Percentiles rank a stretch among this genome's conserved stretches.
phyloP scores from a whole-genome alignment of 1,284 basidiomycete species.

The Ceratorhiza oryzae-sativae region DNA sequence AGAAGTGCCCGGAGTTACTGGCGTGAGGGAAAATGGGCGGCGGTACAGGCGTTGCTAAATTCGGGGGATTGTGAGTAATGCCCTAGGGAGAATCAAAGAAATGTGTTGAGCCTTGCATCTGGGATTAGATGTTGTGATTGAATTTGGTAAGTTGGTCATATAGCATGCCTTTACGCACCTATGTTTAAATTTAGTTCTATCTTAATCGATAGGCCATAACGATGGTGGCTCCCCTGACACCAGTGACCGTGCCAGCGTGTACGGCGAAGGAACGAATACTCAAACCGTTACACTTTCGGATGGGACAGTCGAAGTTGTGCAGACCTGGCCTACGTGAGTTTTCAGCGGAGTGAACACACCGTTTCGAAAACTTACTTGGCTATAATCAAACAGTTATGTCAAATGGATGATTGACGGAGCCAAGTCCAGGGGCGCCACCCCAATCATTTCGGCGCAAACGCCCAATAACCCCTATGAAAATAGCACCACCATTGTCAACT shows the following conservation, averaged over 20 bases:
- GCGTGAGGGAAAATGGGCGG: conserved; percentile 51
- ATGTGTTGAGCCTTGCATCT: not conserved
- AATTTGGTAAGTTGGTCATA: conserved; percentile 35
- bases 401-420: conserved; percentile 41
- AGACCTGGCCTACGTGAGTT: conserved; percentile 37
- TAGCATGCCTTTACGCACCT: not conserved
- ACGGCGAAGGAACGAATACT: conserved; percentile 45
- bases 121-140: conserved; percentile 40
- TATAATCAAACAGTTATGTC: not conserved
- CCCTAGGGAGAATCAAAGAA: not conserved
- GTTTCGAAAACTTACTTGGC: not conserved
- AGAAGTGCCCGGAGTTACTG: conserved; percentile 58
- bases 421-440: conserved; percentile 56
- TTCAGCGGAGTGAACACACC: not conserved
- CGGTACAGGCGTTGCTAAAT: conserved; percentile 26
- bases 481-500: conserved; percentile 49
- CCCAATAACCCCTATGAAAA: conserved; percentile 57
- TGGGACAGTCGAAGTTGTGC: conserved; percentile 36
- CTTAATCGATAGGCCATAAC: conserved; percentile 30
- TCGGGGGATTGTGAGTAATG: conserved; percentile 39
- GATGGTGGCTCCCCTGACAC: conserved; percentile 38
- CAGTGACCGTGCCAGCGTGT: conserved; percentile 40
- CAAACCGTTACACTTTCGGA: conserved; percentile 35
- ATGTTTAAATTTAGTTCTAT: not conserved
- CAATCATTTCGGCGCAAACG: conserved; percentile 60